Percentiles rank a stretch among this genome's conserved stretches.
phyloP scores from a whole-genome alignment of 2,329 filamentous ascomycete genomes.

The Alternaria sp. region DNA sequence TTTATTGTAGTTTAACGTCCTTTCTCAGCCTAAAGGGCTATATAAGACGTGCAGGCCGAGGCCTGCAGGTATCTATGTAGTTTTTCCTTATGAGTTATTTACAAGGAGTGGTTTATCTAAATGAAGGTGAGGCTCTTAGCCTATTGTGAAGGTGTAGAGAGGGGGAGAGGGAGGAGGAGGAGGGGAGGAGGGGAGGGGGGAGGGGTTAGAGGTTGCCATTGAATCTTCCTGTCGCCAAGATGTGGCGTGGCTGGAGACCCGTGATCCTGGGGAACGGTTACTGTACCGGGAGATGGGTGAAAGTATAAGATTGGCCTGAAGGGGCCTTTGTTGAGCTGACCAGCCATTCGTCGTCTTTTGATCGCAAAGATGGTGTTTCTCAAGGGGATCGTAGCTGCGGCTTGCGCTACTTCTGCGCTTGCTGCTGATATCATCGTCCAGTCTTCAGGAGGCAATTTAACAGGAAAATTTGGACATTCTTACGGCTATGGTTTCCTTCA shows the following conservation, averaged over 20 bases:
- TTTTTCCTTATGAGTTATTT: too few relatives aligned
- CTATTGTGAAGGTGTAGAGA: too few relatives aligned
- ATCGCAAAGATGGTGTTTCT: constrained; percentile 33
- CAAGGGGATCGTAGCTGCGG: constrained; percentile 33
- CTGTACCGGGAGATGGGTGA: neutral
- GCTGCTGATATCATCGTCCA: constrained; percentile 41
- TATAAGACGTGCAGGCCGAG: too few relatives aligned
- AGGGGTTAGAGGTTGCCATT: constrained; percentile 18
- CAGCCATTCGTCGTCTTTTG: constrained; percentile 23
- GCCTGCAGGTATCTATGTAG: too few relatives aligned
- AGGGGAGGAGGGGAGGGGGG: too few relatives aligned
- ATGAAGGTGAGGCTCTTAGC: too few relatives aligned
- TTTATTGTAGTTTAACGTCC: too few relatives aligned
- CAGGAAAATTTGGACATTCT: constrained; percentile 41
- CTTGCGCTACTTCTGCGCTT: constrained; percentile 32
- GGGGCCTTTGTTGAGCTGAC: neutral
- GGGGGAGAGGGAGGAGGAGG: too few relatives aligned
- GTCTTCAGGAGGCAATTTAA: constrained; percentile 39
- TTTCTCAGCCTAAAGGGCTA: too few relatives aligned
- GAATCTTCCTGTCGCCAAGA: constrained; percentile 21
- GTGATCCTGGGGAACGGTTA: constrained; percentile 7
- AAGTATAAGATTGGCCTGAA: constrained; percentile 16
- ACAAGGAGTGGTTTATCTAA: too few relatives aligned
- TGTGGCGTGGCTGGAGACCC: constrained; percentile 12
- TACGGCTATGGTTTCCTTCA: constrained; percentile 46